Evolutionary conservation across 2,329 filamentous ascomycete genomes (phyloP), one percentile per base, ranked within the genome.

Genomic region (Neoarthrinium moseri): DNA sequence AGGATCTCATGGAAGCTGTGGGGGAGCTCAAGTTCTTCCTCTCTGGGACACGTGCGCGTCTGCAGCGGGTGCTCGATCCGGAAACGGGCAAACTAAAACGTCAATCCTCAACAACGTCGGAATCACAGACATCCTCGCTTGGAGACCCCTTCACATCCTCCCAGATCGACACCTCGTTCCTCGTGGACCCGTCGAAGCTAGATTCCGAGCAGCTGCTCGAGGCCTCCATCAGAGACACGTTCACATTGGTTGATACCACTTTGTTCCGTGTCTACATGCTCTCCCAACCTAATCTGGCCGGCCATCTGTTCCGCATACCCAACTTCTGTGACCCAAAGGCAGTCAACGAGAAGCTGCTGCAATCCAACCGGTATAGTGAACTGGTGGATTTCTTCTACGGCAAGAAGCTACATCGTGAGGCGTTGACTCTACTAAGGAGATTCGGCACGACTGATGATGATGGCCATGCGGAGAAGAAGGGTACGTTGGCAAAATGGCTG

Each of bases 271-370:
- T 90, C 0, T 95, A 96, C 65, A 97, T 99, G 91, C 90, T 92
- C 59, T 90, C 87, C 4, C 85, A 84, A 6, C 92, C 94, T 4
- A 83, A 86, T 5, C 75, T 99, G 10, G 91, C 91, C 4, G 88
- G 89, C 2, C 89, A 91, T 0, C 78, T 99, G 0, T 97, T 99
- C 71, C 90, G 94, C 20, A 89, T 97, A 42, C 86, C 91, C 61
- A 99, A 99, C 64, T 97, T 96, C 62, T 97, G 94, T 65, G 92
- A 99, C 57, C 92, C 94, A 0, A 86, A 89, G 23, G 94, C 97
- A 3, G 92, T 99, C 18, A 94, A 96, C 62, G 89, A 96, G 65
- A 91, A 91, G 57, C 73, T 99, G 4, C 83, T 96, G 49, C 89
- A 96, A 63, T 89, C 86, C 32, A 88, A 88, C 47, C 83, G 91